Base-by-base conservation (phyloP, 2,329 filamentous ascomycete genomes). In the Leptographium galeiforme region DNA sequence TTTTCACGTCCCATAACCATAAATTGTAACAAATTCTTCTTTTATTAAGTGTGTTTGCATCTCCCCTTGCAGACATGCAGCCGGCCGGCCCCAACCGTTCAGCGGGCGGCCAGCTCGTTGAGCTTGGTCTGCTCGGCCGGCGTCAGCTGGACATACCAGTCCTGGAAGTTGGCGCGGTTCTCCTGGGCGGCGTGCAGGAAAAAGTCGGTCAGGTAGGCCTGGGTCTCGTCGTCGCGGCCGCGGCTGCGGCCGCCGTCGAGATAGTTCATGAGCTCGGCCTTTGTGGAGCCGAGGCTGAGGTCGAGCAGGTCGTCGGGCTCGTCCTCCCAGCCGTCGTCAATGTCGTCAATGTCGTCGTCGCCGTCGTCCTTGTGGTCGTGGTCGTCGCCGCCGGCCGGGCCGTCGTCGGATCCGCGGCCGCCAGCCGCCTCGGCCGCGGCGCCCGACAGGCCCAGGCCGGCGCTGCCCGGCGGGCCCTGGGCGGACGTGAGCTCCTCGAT, bases 401-500 rank as follows among this genome's bases (percentile, higher is more conserved):
- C 40, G 16, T n/a, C 36, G 19, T 32, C 18, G 14, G 13, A 43
- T 8, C n/a, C 41, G 8, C 10, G 38, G 32, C 19, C 43, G 19
- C 39, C 25, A 30, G 14, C 40, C 12, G 14, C 50, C 32, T 14
- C 33, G 49, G 80, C 78, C 1, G 82, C 73, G 50, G 81, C 77
- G 13, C 38, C 49, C 45, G 48, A 51, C 19, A 34, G 53, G 12
- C 43, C 56, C 8, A 57, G 52, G 25, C 50, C 51, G n/a, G 51
- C 50, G 49, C 72, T 72, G 48, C 53, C 56, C 56, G 73, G 70
- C n/a, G 71, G 69, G 30, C 87, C 88, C 6, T 87, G 84, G 2
- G 89, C 88, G 0, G 87, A 89, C 7, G 87, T 75, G 4, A 98
- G 79, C 70, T 98, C 93, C 64, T 95, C 89, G 48, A 97, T 85